Conservation (phyloP, 257 asterid species). For the Jacaranda mimosifolia region DNA sequence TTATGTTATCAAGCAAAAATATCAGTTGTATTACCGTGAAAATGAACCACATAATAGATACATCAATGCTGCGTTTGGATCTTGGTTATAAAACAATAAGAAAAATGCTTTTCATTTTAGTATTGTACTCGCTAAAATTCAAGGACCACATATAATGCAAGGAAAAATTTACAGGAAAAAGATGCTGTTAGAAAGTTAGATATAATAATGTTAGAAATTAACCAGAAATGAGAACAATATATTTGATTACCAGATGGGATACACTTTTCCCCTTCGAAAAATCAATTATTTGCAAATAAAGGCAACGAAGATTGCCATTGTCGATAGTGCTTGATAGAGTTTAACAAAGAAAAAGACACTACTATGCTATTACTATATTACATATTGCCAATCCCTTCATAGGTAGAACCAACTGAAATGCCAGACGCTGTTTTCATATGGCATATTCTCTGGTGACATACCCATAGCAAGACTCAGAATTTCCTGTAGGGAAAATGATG, state of each 20-base stretch:
- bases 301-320: slow-evolving; percentile 29
- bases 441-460: background rate
- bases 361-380: background rate
- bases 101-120: too few species aligned
- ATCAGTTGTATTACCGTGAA: background rate
- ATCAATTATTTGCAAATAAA: background rate
- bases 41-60: too few species aligned
- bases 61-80: too few species aligned
- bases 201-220: too few species aligned
- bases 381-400: background rate
- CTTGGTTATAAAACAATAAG: too few species aligned
- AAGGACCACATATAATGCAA: too few species aligned
- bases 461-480: slow-evolving; percentile 9
- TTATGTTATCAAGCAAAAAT: background rate
- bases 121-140: too few species aligned
- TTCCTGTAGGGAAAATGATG: background rate
- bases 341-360: slow-evolving; percentile 6
- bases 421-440: background rate
- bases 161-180: too few species aligned
- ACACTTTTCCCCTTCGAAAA: slow-evolving; percentile 5
- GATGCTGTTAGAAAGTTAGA: too few species aligned
- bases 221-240: too few species aligned
- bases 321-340: background rate
- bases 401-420: slow-evolving; percentile 10
- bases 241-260: background rate